These are phyloP conservation scores for Trichophyton mentagrophytes DNA, from an alignment of 2,329 filamentous ascomycete species.

Conservation along the genomic window DNA sequence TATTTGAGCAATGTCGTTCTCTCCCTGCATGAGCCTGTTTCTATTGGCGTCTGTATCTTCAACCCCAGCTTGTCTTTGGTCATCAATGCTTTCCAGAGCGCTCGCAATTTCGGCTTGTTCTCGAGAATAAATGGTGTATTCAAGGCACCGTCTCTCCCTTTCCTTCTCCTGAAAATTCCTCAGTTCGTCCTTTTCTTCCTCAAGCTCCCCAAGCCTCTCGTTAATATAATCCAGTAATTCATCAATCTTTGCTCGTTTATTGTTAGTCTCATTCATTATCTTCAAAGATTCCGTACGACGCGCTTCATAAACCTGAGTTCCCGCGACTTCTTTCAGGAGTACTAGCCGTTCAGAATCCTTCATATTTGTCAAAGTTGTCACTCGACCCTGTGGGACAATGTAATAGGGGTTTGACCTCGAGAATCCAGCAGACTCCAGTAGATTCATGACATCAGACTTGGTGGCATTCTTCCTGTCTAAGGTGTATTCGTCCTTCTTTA, in stretches of 20 bases:
- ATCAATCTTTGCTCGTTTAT: slow-evolving; percentile 89
- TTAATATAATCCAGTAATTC: slow-evolving; percentile 85
- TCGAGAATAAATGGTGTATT: slow-evolving; percentile 87
- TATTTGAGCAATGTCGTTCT: slow-evolving; percentile 64
- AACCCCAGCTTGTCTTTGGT: slow-evolving; percentile 64
- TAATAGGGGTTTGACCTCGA: slow-evolving; percentile 97
- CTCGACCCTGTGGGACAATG: slow-evolving; percentile 93
- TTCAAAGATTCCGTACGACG: slow-evolving; percentile 83
- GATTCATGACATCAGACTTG: slow-evolving; percentile 85
- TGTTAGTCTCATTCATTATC: slow-evolving; percentile 94
- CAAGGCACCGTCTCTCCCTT: slow-evolving; percentile 75
- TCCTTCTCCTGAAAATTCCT: slow-evolving; percentile 92
- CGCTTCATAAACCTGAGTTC: slow-evolving; percentile 92
- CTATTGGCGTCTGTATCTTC: slow-evolving; percentile 75
- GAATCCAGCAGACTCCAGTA: slow-evolving; percentile 91
- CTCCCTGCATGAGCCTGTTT: slow-evolving; percentile 60
- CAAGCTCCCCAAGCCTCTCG: slow-evolving; percentile 73
- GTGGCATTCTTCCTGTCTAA: slow-evolving; percentile 94
- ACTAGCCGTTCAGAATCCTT: slow-evolving; percentile 85
- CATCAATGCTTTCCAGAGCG: slow-evolving; percentile 71
- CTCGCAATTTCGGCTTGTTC: slow-evolving; percentile 70
- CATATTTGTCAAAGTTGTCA: slow-evolving; percentile 96
- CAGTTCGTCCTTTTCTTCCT: slow-evolving; percentile 94
- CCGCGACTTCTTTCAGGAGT: slow-evolving; percentile 92
- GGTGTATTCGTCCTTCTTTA: slow-evolving; percentile 98